Evolutionary conservation across 306 rosid species (phyloP).

Genomic region (Casuarina glauca): DNA sequence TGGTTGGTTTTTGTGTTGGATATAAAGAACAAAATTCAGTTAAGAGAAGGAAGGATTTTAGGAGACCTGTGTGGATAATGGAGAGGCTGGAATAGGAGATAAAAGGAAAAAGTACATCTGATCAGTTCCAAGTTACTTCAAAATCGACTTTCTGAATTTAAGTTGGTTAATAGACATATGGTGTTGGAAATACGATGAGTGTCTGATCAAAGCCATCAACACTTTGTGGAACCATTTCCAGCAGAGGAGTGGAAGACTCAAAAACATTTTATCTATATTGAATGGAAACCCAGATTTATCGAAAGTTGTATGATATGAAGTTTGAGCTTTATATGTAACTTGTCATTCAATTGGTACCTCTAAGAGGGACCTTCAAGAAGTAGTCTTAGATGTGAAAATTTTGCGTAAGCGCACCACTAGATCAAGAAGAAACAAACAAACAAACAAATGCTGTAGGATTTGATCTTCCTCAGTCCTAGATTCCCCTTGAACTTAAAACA

Average conservation of each 20-base stretch:
- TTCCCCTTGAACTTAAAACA: no score
- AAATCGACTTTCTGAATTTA: background rate
- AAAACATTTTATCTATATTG: background rate
- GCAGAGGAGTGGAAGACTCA: no score
- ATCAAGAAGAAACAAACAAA: background rate
- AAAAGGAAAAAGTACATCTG: background rate
- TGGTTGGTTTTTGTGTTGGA: background rate
- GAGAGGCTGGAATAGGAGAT: background rate
- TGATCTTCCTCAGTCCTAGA: background rate
- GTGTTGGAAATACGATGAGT: background rate
- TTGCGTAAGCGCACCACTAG: background rate
- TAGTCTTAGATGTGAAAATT: background rate
- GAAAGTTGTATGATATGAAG: background rate
- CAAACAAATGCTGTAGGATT: background rate
- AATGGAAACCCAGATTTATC: no score
- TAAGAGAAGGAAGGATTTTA: background rate
- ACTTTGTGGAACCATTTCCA: no score
- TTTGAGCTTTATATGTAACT: background rate
- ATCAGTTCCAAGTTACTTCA: background rate
- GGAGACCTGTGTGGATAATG: background rate
- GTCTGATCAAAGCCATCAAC: background rate
- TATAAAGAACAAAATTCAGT: background rate
- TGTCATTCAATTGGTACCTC: background rate
- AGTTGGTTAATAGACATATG: background rate
- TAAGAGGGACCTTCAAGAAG: background rate